These are phyloP conservation scores for Epicoccum sorghinum DNA, from an alignment of 2,329 filamentous ascomycete genomes.

Conservation along the genomic window DNA sequence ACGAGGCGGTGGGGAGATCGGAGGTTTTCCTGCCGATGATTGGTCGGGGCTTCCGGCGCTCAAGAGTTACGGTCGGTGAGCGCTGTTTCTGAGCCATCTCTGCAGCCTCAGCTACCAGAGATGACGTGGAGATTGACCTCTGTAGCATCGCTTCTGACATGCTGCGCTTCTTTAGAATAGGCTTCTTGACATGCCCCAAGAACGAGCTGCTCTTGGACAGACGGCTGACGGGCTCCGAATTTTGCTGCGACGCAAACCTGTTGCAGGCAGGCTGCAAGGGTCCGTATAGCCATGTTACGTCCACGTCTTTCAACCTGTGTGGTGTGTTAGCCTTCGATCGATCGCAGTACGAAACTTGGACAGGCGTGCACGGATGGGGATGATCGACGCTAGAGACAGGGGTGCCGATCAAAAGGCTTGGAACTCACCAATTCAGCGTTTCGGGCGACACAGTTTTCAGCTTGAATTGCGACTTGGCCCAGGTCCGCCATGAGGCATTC, in stretches of 20 bases:
- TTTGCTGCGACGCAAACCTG: conserved; percentile 56
- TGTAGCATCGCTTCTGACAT: conserved; percentile 96
- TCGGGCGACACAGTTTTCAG: conserved; percentile 89
- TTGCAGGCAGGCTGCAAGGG: conserved; percentile 78
- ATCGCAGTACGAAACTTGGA: conserved; percentile 4
- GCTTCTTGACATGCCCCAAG: conserved; percentile 72
- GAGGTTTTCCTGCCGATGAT: conserved; percentile 68
- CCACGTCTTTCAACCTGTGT: conserved; percentile 89
- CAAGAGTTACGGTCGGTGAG: conserved; percentile 56
- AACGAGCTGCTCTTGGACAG: conserved; percentile 71
- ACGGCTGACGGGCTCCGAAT: conserved; percentile 59
- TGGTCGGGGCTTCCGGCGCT: conserved; percentile 58
- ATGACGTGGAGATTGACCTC: conserved; percentile 84
- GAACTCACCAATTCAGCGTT: conserved; percentile 84
- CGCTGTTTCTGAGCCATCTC: conserved; percentile 87
- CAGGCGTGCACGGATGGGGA: conserved; percentile 34
- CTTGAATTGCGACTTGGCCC: conserved; percentile 90
- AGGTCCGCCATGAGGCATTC: conserved; percentile 96
- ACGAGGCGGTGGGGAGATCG: conserved; percentile 68
- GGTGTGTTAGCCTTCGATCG: conserved; percentile 37
- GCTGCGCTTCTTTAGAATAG: conserved; percentile 94
- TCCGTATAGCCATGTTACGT: conserved; percentile 97
- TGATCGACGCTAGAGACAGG: conserved; percentile 34
- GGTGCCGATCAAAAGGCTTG: conserved; percentile 28
- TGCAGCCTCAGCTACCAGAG: conserved; percentile 85